Evolutionary conservation across 306 rosid species (phyloP), one percentile per base, ranked within the genome.

Genomic region (Sechiopsis laciniata): DNA sequence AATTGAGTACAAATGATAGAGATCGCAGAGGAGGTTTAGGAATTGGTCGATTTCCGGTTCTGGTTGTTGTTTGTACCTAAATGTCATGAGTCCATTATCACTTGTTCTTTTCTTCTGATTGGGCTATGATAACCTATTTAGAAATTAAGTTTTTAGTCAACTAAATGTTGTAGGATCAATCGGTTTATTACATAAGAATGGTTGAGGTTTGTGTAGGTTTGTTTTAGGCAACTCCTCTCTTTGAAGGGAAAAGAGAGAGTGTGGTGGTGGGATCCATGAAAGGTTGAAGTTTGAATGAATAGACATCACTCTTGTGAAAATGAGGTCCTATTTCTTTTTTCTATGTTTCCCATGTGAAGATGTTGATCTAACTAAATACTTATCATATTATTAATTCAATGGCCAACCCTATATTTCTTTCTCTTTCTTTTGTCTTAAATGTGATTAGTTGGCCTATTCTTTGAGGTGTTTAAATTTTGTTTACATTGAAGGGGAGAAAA

Each of bases 241-340:
- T 67, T 45, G 29, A 48, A 68, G 57, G 55, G 32, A 10, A 21
- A 20, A 46, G 35, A 67, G 72, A 66, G 73, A 67, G 55, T 66
- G 48, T 42, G 80, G 37, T 82, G 83, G 88, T 89, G 94, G 92
- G 92, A 85, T 85, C 91, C 89, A 87, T 80, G 1, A 66, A 66
- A 16, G 0, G 12, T 65, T 65, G 54, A 40, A 32, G n/a, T 11
- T 45, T 60, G 7, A 66, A 66, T 40, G 67, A 15, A 26, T 15
- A 11, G 24, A 16, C 19, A 68, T 68, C 72, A 45, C 37, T 46
- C 37, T 68, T 45, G 48, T 46, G 48, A 42, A 9, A 42, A 42
- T 42, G 48, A 42, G 48, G 10, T 42, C 48, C 46, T 40, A 40
- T 40, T 40, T 40, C 10, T 42, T 8, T 42, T 42, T 42, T 42